Evolutionary conservation across 2,329 filamentous ascomycete genomes (phyloP), one percentile per base, ranked within the genome.

Genomic region (Xylaria sp.): DNA sequence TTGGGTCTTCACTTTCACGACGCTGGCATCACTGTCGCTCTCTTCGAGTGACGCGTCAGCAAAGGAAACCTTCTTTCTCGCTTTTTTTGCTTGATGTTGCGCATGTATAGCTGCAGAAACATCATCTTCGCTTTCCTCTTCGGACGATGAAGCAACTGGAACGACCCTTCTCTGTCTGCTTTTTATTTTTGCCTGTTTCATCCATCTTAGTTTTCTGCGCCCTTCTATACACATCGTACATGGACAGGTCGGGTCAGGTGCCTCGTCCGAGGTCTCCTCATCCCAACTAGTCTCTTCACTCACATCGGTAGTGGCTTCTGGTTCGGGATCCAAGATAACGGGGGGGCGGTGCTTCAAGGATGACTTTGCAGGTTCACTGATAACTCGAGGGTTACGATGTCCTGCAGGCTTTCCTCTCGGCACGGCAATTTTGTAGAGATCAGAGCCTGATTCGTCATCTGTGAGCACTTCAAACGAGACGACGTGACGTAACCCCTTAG

Each of bases 371-470:
- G 76, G 71, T n/a, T 67, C 60, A 25, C 65, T 62, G 13, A 33
- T 31, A 38, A 70, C 71, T 10, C 66, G 72, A 31, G 74, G 67
- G 3, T 72, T 67, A 10, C 70, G 70, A 36, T 49, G 45, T 57
- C 17, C 11, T 25, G 39, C 22, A 38, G 64, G 66, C 17, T 77
- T 72, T 4, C 77, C 75, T 59, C 84, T 81, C 1, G 85, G 84
- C 58, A 85, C 84, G 1, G 82, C 84, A 42, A 87, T 74, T 20
- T 76, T 79, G 60, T 87, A 74, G 2, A 79, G 82, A 59, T 87
- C 85, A 29, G 81, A 78, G 7, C 82, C 81, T n/a, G 79, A 80
- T 62, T 85, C 83, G 49, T 87, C 84, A 67, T 87, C 84, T 11
- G 85, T 86, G 15, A 80, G 75, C 77, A 82, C 82, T 69, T 84